Base-by-base conservation (phyloP, 371 early-diverging fungal species). In the Mucor plumbeus region DNA sequence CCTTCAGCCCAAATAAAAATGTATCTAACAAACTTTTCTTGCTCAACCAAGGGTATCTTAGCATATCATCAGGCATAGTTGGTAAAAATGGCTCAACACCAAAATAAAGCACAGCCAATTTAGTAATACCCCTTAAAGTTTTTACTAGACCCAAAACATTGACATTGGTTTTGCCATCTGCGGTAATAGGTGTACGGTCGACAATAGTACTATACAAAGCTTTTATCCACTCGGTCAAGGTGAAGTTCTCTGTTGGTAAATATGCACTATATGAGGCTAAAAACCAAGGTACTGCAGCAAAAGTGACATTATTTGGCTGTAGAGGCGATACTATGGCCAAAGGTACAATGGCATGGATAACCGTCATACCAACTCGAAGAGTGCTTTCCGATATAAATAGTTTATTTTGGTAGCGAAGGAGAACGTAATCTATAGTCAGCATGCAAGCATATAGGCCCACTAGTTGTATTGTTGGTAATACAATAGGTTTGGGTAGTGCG, bases 251-350 rank as follows among this genome's bases (percentile, higher is more conserved):
- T 10, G 68, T 57, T 7, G 78, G 75, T n/a, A 75, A 15, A 31
- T 68, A 59, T 7, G 75, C 67, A 36, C 70, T 69, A 38, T 73
- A 78, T 0, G 78, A 56, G 11, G 72, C 75, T 2, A 72, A 19
- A 10, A 78, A 78, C 78, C 76, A 78, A 7, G 78, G 78, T 9
- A 70, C 26, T 17, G 73, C 64, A 7, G 73, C 76, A 68, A 78
- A 75, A 14, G 67, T 66, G 1, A 78, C 67, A 43, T 76, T 76
- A 38, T 71, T 67, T 33, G 65, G 62, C 0, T 38, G 60, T 7
- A 58, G 35, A 10, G 72, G 72, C 5, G 72, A 72, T 5, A 68
- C 62, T 26, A 68, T 35, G 7, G 41, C 53, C 3, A 72, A 33
- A 6, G 72, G 72, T 1, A 68, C 62, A 36, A 44, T 14, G 31